These are phyloP conservation scores for Massariosphaeria phaeospora DNA, from an alignment of 495 filamentous ascomycete genomes.

Conservation along the genomic window DNA sequence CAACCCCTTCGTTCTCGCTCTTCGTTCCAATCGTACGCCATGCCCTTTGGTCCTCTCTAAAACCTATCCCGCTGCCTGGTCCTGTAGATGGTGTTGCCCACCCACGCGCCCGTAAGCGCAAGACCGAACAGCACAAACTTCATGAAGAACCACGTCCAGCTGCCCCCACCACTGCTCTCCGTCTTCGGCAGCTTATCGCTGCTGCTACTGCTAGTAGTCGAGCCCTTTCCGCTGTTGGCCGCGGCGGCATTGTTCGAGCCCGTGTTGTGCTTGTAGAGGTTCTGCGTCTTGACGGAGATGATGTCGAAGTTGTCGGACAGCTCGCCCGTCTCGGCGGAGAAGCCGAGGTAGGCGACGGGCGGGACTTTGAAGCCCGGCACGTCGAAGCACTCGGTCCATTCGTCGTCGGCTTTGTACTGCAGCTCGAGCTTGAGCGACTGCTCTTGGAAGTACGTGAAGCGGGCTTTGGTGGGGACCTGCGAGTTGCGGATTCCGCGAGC, in stretches of 20 bases:
- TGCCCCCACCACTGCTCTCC: slow-evolving; percentile 47
- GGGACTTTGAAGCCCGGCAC: slow-evolving; percentile 68
- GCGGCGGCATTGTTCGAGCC: slow-evolving; percentile 47
- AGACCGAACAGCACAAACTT: slow-evolving; percentile 73
- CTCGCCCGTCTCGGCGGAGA: slow-evolving; percentile 93
- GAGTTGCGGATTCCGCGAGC: slow-evolving; percentile 82
- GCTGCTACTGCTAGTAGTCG: slow-evolving; percentile 24
- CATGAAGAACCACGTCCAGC: slow-evolving; percentile 91
- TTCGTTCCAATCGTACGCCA: neutral
- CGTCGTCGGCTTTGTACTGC: slow-evolving; percentile 82
- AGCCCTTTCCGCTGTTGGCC: slow-evolving; percentile 41
- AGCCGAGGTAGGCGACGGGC: slow-evolving; percentile 87
- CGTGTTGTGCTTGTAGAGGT: slow-evolving; percentile 59
- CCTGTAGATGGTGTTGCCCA: slow-evolving; percentile 79
- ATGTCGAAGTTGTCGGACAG: slow-evolving; percentile 98
- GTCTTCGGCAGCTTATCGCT: slow-evolving; percentile 8
- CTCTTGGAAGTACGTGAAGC: slow-evolving; percentile 94
- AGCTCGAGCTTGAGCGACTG: slow-evolving; percentile 85
- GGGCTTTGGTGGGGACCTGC: slow-evolving; percentile 73
- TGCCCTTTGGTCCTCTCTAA: slow-evolving; percentile 39
- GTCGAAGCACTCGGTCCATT: slow-evolving; percentile 89
- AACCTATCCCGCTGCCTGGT: slow-evolving; percentile 69
- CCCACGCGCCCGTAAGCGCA: slow-evolving; percentile 68
- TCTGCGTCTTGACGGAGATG: slow-evolving; percentile 78
- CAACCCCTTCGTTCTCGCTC: neutral